Conservation (phyloP, 257 asterid species). For the Solanum appendiculatum region DNA sequence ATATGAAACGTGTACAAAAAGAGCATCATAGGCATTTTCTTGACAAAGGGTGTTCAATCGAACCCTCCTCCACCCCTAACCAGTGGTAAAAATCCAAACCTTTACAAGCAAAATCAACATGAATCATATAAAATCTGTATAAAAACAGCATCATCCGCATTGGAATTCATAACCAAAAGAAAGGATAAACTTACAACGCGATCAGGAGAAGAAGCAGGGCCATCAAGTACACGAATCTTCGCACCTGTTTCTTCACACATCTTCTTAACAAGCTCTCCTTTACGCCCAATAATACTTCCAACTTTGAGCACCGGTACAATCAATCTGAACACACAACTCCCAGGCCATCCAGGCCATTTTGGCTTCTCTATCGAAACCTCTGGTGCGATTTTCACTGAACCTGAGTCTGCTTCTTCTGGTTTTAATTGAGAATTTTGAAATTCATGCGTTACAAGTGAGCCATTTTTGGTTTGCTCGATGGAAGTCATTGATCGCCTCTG, state of each 20-base stretch:
- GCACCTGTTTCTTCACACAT: conserved; percentile 83
- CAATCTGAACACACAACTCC: conserved; percentile 55
- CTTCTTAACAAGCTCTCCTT: conserved; percentile 84
- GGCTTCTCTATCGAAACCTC: conserved; percentile 6
- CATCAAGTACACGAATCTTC: conserved; percentile 71
- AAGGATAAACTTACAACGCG: conserved; percentile 48
- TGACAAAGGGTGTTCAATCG: not conserved
- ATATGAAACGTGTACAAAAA: not conserved
- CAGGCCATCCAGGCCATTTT: conserved; percentile 97
- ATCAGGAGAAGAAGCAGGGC: conserved; percentile 58
- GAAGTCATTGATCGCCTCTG: conserved; percentile 9
- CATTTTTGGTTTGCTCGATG: conserved; percentile 5
- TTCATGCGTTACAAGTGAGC: not conserved
- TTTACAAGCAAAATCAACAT: not conserved
- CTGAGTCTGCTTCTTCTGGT: not conserved
- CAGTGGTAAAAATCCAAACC: not conserved
- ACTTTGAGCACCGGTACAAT: conserved; percentile 74
- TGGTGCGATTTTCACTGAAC: not conserved
- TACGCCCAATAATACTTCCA: conserved; percentile 84
- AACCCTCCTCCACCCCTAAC: not conserved
- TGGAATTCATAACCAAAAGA: not conserved
- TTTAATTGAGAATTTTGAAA: not conserved
- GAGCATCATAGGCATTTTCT: not conserved
- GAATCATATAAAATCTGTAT: not conserved
- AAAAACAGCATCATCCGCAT: not conserved